phyloP scores from a whole-genome alignment of 169 alveolate species.

The Blepharisma undulans region DNA sequence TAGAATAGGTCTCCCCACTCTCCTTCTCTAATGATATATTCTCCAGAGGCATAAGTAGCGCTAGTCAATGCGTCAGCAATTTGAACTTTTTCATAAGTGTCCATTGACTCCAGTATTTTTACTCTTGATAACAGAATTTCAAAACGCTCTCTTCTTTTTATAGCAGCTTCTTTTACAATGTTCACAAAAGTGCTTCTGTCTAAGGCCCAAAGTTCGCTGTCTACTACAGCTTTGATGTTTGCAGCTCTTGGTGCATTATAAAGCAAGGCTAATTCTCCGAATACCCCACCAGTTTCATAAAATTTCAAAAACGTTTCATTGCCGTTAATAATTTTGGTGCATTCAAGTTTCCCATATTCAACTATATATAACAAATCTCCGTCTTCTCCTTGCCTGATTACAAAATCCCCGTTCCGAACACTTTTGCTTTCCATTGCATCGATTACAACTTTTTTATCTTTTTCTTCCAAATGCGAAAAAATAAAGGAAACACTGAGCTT shows the following conservation, averaged over 20 bases:
- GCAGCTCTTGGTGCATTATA: slow-evolving; percentile 98
- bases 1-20: slow-evolving; percentile 93
- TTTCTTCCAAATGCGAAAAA: slow-evolving; percentile 85
- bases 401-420: slow-evolving; percentile 71
- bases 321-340: slow-evolving; percentile 69
- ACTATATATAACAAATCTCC: slow-evolving; percentile 92
- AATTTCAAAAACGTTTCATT: slow-evolving; percentile 44
- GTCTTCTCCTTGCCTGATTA: slow-evolving; percentile 94
- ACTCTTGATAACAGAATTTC: slow-evolving; percentile 89
- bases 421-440: slow-evolving; percentile 90
- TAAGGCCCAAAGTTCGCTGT: slow-evolving; percentile 89
- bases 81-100: slow-evolving; percentile 92
- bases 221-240: slow-evolving; percentile 89
- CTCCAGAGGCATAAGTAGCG: slow-evolving; percentile 82
- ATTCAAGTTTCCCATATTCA: slow-evolving; percentile 91
- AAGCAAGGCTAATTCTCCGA: slow-evolving; percentile 96
- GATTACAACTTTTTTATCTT: slow-evolving; percentile 83
- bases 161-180: slow-evolving; percentile 93
- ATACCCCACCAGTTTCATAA: slow-evolving; percentile 90
- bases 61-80: slow-evolving; percentile 93
- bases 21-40: slow-evolving; percentile 92
- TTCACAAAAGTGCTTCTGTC: slow-evolving; percentile 94
- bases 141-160: slow-evolving; percentile 90
- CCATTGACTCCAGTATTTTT: slow-evolving; percentile 90
- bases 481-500: slow-evolving; percentile 80